These are phyloP conservation scores for Cairneyella variabilis DNA, from an alignment of 495 filamentous ascomycete species.

Conservation along the genomic window DNA sequence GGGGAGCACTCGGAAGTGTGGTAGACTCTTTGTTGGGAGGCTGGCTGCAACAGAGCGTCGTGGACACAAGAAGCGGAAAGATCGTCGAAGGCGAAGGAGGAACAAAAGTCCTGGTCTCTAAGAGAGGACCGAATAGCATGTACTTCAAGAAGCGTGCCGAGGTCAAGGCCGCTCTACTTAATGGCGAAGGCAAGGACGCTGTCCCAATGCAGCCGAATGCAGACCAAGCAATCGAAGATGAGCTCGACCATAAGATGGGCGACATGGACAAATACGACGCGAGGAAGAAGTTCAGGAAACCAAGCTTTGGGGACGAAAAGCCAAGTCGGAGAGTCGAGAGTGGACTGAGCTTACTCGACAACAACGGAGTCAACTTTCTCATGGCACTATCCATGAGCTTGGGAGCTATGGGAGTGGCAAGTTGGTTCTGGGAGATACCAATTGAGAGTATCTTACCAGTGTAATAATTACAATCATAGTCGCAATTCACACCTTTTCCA, in stretches of 20 bases:
- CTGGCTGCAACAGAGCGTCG: slow-evolving; percentile 79
- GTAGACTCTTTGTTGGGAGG: slow-evolving; percentile 86
- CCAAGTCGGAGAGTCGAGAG: slow-evolving; percentile 69
- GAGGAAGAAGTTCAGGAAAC: slow-evolving; percentile 32
- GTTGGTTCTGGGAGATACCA: slow-evolving; percentile 49
- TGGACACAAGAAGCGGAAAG: slow-evolving; percentile 78
- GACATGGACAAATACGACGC: slow-evolving; percentile 24
- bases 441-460: slow-evolving; percentile 32
- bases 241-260: slow-evolving; percentile 19
- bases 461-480: too few relatives aligned
- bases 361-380: slow-evolving; percentile 88
- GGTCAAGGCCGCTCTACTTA: slow-evolving; percentile 3
- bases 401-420: slow-evolving; percentile 64
- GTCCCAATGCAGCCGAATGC: slow-evolving; percentile 4
- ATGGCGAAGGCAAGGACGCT: slow-evolving; percentile 12
- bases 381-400: slow-evolving; percentile 84
- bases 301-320: slow-evolving; percentile 51
- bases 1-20: slow-evolving; percentile 74
- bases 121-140: slow-evolving; percentile 22
- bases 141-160: slow-evolving; percentile 21
- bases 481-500: too few relatives aligned
- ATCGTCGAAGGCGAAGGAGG: slow-evolving; percentile 88
- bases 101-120: slow-evolving; percentile 58
- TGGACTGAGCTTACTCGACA: slow-evolving; percentile 77
- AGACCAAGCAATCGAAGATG: slow-evolving; percentile 21